Percentiles rank a stretch among this genome's conserved stretches.
Evolutionary conservation across 305 asterid species (phyloP).

Genomic region (Solanum hybrid): DNA sequence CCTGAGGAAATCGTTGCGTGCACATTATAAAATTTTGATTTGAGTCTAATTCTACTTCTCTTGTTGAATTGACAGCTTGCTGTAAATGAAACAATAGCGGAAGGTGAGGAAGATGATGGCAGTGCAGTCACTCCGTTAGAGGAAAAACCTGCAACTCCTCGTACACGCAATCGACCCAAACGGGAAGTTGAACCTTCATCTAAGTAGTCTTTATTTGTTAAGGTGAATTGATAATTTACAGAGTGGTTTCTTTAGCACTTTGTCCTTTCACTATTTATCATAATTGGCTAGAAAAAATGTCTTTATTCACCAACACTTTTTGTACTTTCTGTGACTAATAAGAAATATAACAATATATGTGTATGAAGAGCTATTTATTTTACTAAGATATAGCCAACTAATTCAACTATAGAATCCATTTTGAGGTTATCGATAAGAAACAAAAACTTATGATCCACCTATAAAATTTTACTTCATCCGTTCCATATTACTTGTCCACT

Average conservation of each 20-base stretch:
- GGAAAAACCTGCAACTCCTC: constrained; percentile 31
- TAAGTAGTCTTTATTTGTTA: constrained; percentile 7
- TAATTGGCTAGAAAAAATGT: neutral
- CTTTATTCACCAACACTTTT: neutral
- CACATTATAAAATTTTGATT: neutral
- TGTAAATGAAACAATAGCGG: constrained; percentile 38
- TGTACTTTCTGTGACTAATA: neutral
- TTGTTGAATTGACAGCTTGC: constrained; percentile 30
- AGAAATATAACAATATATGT: neutral
- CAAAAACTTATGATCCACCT: neutral
- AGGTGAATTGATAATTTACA: constrained; percentile 1
- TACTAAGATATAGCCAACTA: neutral
- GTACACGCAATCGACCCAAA: constrained; percentile 61
- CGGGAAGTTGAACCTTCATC: constrained; percentile 49
- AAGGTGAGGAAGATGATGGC: constrained; percentile 31
- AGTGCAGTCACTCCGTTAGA: constrained; percentile 14
- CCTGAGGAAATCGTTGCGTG: neutral
- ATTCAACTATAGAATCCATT: neutral
- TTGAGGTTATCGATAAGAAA: neutral
- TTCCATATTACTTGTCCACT: neutral
- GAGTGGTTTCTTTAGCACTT: neutral
- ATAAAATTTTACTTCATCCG: neutral
- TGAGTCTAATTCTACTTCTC: neutral
- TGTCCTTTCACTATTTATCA: neutral
- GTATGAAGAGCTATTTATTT: neutral